A percentile compares a stretch with the other conserved stretches of the same genome.
These are phyloP conservation scores for Usnea hakonensis DNA, from an alignment of 495 filamentous ascomycete genomes.

Conservation along the genomic window DNA sequence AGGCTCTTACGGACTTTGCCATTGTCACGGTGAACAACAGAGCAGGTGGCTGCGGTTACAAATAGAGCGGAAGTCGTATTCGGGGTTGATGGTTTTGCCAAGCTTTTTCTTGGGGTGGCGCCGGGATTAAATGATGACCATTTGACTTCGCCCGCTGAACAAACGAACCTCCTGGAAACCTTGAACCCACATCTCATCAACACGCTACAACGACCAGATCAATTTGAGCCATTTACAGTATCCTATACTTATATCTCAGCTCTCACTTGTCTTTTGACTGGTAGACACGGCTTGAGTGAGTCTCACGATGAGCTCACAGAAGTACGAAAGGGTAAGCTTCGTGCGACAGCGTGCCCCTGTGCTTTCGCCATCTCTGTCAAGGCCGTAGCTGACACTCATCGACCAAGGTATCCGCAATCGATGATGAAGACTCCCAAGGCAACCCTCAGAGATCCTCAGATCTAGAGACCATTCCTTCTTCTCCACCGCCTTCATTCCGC, in stretches of 20 bases:
- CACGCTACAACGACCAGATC: neutral
- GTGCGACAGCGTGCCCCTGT: slow-evolving; percentile 13
- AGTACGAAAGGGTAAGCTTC: slow-evolving; percentile 72
- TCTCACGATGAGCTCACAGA: slow-evolving; percentile 67
- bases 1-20: neutral
- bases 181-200: neutral
- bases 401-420: slow-evolving; percentile 41
- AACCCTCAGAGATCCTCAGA: slow-evolving; percentile 28
- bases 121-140: slow-evolving; percentile 9
- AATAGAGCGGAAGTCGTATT: neutral
- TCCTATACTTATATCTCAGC: neutral
- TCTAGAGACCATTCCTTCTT: slow-evolving; percentile 55
- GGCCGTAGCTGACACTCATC: neutral
- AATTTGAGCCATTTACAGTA: neutral
- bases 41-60: neutral
- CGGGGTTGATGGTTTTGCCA: neutral
- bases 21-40: neutral
- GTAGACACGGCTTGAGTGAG: slow-evolving; percentile 26
- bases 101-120: slow-evolving; percentile 10
- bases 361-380: neutral
- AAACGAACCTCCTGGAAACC: slow-evolving; percentile 14
- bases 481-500: slow-evolving; percentile 89
- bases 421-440: slow-evolving; percentile 38
- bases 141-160: slow-evolving; percentile 9
- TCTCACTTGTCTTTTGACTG: neutral